Evolutionary conservation across 345 rosid genomes (phyloP).

Genomic region (Hevea brasiliensis): DNA sequence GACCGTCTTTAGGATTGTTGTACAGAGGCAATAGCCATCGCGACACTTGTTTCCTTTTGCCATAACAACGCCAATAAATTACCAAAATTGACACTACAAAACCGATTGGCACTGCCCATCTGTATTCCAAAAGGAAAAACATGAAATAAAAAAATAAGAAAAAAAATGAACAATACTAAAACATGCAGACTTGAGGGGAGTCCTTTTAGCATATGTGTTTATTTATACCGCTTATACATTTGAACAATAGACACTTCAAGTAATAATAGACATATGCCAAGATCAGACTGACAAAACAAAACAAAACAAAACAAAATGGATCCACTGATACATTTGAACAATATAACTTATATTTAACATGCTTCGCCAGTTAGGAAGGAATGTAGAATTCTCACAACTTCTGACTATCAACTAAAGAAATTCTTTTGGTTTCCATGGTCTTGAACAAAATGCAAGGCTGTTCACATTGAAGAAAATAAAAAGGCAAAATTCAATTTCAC

Average conservation of each 20-base stretch:
- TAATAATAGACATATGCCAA: too few species aligned
- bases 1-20: constrained; percentile 49
- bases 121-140: constrained; percentile 25
- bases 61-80: constrained; percentile 81
- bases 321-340: neutral
- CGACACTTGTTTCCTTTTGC: constrained; percentile 70
- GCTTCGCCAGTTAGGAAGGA: neutral
- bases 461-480: neutral
- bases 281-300: too few species aligned
- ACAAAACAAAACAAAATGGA: too few species aligned
- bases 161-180: neutral
- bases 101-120: constrained; percentile 90
- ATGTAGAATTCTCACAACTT: too few species aligned
- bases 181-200: neutral
- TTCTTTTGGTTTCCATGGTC: too few species aligned
- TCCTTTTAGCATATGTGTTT: neutral
- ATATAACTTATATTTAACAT: neutral
- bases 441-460: too few species aligned
- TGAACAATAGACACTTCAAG: too few species aligned
- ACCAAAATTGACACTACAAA: constrained; percentile 46
- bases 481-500: too few species aligned
- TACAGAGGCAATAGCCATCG: constrained; percentile 76
- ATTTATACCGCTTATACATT: too few species aligned
- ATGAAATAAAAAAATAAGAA: neutral
- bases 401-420: too few species aligned